Evolutionary conservation across 139 green algal genomes (phyloP).

Genomic region (Micromonas pusilla): DNA sequence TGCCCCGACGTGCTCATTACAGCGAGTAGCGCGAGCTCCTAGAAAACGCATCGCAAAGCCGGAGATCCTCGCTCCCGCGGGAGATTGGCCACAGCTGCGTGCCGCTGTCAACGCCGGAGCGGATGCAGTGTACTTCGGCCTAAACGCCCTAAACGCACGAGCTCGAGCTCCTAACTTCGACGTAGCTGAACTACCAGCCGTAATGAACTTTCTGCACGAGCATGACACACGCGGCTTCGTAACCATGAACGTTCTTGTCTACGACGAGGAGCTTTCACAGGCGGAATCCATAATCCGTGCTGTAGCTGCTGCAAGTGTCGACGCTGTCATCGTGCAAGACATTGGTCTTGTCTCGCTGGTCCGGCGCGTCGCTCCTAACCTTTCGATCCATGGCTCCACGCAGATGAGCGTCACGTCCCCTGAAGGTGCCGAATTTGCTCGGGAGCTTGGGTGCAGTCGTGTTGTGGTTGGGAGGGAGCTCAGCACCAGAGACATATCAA

Average conservation of each 20-base stretch:
- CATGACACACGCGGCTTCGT: slow-evolving; percentile 60
- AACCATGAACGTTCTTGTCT: slow-evolving; percentile 73
- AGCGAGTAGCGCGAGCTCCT: too few relatives aligned
- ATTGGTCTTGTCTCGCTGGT: slow-evolving; percentile 60
- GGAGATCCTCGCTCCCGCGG: slow-evolving; percentile 65
- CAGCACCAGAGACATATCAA: slow-evolving; percentile 12
- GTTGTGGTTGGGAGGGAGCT: slow-evolving; percentile 78
- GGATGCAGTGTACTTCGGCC: slow-evolving; percentile 75
- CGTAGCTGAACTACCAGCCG: slow-evolving; percentile 53
- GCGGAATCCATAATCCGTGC: slow-evolving; percentile 44
- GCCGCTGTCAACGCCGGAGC: slow-evolving; percentile 72
- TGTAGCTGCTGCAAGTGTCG: slow-evolving; percentile 57
- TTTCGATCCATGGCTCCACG: slow-evolving; percentile 64
- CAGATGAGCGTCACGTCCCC: slow-evolving; percentile 62
- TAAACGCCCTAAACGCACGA: slow-evolving; percentile 46
- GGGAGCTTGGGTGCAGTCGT: slow-evolving; percentile 50
- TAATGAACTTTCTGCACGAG: slow-evolving; percentile 64
- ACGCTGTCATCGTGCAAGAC: slow-evolving; percentile 81
- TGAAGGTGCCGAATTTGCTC: slow-evolving; percentile 54
- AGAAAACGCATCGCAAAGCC: too few relatives aligned
- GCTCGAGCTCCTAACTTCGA: slow-evolving; percentile 68
- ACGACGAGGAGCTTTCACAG: slow-evolving; percentile 64
- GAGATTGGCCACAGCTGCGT: slow-evolving; percentile 67
- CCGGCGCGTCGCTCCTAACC: slow-evolving; percentile 48
- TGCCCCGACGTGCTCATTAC: too few relatives aligned